Percentiles rank a stretch among this genome's conserved stretches.
Evolutionary conservation across 106 monocot genomes (phyloP).

Genomic region (Dioscorea dumetorum): DNA sequence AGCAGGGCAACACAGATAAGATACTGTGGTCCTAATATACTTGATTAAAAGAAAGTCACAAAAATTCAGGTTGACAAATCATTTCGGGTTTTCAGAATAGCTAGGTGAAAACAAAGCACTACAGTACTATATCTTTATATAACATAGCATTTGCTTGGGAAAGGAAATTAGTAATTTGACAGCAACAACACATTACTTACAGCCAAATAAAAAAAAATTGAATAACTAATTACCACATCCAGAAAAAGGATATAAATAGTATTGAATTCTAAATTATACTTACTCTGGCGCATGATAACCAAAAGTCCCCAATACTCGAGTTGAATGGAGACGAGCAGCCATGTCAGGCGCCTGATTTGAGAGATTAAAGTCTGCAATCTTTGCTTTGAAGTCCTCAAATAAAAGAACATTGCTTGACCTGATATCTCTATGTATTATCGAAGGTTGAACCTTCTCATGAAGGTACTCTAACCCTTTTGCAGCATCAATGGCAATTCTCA

Average conservation of each 20-base stretch:
- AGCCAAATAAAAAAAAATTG: background rate
- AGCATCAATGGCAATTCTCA: slow-evolving; percentile 89
- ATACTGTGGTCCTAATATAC: too few relatives aligned
- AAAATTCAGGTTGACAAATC: too few relatives aligned
- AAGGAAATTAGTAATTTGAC: background rate
- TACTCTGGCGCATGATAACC: slow-evolving; percentile 98
- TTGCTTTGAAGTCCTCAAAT: slow-evolving; percentile 85
- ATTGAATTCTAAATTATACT: background rate
- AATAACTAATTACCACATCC: background rate
- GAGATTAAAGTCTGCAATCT: slow-evolving; percentile 93
- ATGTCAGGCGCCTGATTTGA: slow-evolving; percentile 93
- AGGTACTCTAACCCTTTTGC: slow-evolving; percentile 91
- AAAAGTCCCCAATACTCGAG: slow-evolving; percentile 89
- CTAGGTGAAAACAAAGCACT: background rate
- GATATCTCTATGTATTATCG: slow-evolving; percentile 83
- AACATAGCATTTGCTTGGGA: background rate
- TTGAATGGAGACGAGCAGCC: slow-evolving; percentile 97
- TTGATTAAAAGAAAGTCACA: too few relatives aligned
- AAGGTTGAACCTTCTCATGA: slow-evolving; percentile 85
- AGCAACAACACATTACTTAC: background rate
- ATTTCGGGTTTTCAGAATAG: too few relatives aligned
- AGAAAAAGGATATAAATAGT: background rate
- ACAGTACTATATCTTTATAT: background rate
- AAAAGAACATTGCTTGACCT: slow-evolving; percentile 91
- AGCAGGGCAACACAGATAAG: too few relatives aligned